Evolutionary conservation across 306 rosid genomes (phyloP), one percentile per base, ranked within the genome.

Genomic region (Vigna mungo): DNA sequence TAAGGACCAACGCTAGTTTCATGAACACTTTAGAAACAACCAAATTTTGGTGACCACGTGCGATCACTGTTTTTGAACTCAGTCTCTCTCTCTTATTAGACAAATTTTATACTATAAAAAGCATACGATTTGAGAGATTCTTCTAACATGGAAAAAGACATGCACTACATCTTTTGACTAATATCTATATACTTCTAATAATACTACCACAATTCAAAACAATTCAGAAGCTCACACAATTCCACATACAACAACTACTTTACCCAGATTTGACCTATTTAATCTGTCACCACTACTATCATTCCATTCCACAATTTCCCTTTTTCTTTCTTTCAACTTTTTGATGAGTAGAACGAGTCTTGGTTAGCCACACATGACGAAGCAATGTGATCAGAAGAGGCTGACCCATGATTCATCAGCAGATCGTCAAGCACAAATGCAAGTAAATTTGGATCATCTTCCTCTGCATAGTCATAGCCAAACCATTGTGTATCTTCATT

Each of bases 11-110:
- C 48, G 76, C 86, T 62, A 78, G 56, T 78, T 80, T 77, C 68
- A 72, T 82, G 88, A 85, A 25, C 80, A 62, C 64, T 74, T 75
- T 81, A 79, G 84, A 79, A 80, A 39, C 55, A 67, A 82, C 82
- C 82, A 75, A 76, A 62, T 18, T 70, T 68, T 82, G 64, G 77
- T 70, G 77, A 79, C 77, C 46, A 14, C 73, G 14, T 25, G 65
- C 10, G 4, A 65, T 65, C 74, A 65, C 80, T 52, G 39, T 52
- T 2, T 53, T 37, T 77, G 74, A 54, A 25, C 34, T 81, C 41
- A 59, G 5, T 5, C 21, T 12, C 21, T 34, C 70, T 48, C 10
- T 60, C 44, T 47, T 34, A 60, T 71, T 15, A 16, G 60, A 66
- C 59, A 54, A 68, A 56, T 79, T 78, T 49, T 34, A 34, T 74